Percentiles rank a stretch among this genome's conserved stretches.
Conservation (phyloP, 257 asterid genomes). For the Echites panduratus region DNA sequence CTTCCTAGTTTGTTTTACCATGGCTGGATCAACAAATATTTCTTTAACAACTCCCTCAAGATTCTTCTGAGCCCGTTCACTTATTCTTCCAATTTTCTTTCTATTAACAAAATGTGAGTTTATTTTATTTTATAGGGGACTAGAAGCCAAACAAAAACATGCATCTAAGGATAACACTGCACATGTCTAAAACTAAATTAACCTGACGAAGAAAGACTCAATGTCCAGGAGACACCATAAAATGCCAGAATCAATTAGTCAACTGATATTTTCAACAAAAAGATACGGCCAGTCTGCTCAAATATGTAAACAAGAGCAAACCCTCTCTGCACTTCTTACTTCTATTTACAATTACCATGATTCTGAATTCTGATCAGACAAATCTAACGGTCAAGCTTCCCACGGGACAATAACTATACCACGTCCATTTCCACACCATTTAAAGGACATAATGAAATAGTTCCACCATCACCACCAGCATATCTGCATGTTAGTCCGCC, state of each 20-base stretch:
- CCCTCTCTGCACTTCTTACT: not conserved
- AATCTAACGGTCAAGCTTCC: not conserved
- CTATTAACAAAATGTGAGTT: not conserved
- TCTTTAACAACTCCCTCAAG: not conserved
- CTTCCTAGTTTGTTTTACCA: not conserved
- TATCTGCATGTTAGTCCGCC: not conserved
- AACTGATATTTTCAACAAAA: not conserved
- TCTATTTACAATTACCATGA: slow-evolving; percentile 8
- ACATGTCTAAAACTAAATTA: not conserved
- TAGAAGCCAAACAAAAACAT: not conserved
- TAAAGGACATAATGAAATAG: not conserved
- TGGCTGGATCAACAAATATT: not conserved
- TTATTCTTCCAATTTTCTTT: not conserved
- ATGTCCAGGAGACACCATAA: too few species aligned
- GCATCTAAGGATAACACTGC: not conserved
- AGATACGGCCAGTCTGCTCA: not conserved
- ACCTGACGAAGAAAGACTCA: not conserved
- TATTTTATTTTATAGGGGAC: not conserved
- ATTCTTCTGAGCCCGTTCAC: too few species aligned
- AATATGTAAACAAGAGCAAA: not conserved
- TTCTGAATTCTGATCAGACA: not conserved
- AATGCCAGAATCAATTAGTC: not conserved
- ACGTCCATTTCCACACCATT: not conserved
- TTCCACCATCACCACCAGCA: not conserved
- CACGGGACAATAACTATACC: not conserved